phyloP scores from a whole-genome alignment of 345 rosid genomes.

The Salix exigua region DNA sequence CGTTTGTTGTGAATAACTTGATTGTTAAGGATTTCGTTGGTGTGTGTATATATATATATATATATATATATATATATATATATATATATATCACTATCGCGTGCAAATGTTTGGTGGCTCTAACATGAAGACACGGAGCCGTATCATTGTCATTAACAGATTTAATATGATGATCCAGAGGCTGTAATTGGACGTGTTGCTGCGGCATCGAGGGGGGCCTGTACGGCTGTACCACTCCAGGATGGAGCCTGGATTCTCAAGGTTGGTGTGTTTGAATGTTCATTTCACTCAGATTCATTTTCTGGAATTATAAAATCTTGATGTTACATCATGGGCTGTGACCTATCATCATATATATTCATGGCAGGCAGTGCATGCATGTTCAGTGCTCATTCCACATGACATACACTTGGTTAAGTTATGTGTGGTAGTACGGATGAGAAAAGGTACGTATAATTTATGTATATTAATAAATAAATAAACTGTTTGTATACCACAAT shows the following conservation, averaged over 20 bases:
- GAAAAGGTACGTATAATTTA: no score
- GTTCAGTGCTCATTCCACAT: not conserved
- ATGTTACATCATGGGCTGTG: not conserved
- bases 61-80: no score
- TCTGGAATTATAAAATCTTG: not conserved
- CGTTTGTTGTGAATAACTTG: no score
- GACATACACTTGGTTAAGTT: no score
- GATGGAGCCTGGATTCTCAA: conserved; percentile 1
- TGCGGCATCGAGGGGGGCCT: not conserved
- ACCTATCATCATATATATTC: not conserved
- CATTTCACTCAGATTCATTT: not conserved
- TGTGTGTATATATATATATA: no score
- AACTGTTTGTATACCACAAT: no score
- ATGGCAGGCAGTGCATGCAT: not conserved
- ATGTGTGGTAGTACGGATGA: no score
- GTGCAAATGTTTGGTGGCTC: conserved; percentile 4
- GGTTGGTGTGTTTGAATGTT: not conserved
- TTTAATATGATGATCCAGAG: conserved; percentile 2
- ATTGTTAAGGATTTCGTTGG: no score
- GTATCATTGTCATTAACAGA: not conserved
- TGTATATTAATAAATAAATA: no score
- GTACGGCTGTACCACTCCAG: conserved; percentile 5
- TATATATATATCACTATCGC: no score
- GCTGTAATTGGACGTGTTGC: not conserved
- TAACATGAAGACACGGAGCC: not conserved